Base-by-base conservation (phyloP, 2,329 filamentous ascomycete genomes). In the Phaeophleospora eucalypticola region DNA sequence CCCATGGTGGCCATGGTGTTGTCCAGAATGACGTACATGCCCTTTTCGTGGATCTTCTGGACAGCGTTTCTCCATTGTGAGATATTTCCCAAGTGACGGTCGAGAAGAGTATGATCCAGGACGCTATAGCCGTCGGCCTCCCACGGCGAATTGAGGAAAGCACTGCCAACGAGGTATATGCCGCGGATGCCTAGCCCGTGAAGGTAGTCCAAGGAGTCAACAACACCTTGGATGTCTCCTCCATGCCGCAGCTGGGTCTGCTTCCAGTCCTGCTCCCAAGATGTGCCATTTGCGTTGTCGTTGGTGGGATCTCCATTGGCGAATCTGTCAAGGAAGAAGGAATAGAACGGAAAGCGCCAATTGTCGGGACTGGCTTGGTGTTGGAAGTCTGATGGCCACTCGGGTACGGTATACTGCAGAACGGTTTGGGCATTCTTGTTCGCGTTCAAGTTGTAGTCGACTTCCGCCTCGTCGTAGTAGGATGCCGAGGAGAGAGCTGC, bases 261-360 rank as follows among this genome's bases (percentile, higher is more conserved):
- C 56, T 72, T 73, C 46, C 75, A 63, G 58, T 84, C 81, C 60
- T 81, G 78, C 57, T 84, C 81, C 63, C 77, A 84, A 2, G 71
- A 52, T 0, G 80, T 83, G 8, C 71, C 75, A 60, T 84, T 84
- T 36, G 74, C 74, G 56, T 83, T 76, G 60, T 84, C 81, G 58
- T 84, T 84, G 2, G 70, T 71, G 6, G 81, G 81, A 56, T 84
- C 77, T 16, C 81, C 81, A 56, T 84, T 83, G 35, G 82, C 79
- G 57, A 78, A 84, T 49, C 79, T 71, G 61, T 84, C 81, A 9
- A 83, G 65, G 59, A 83, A 82, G 37, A 84, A 67, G 7, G 79
- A 82, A 61, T 85, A 85, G 58, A 83, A 79, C 0, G 82, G 82
- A 51, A 84, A 76, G 19, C 82, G 73, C 82, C 82, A 85, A 55